A percentile compares a stretch with the other conserved stretches of the same genome.
These are phyloP conservation scores for Paraleonurus japonicus DNA, from an alignment of 257 asterid species.

Conservation along the genomic window DNA sequence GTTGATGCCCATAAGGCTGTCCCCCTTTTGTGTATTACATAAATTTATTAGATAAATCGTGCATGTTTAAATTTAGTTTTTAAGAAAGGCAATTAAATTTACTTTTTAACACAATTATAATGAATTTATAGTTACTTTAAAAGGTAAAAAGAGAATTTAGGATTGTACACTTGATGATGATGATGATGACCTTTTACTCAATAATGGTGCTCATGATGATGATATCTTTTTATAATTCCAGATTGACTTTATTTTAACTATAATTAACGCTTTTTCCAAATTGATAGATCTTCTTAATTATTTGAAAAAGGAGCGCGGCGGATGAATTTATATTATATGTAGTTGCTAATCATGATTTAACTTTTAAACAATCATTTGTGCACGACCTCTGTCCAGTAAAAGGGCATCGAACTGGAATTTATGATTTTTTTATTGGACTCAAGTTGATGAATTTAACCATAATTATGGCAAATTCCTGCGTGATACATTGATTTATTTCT, in stretches of 20 bases:
- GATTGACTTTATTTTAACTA: not conserved
- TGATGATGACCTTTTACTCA: not conserved
- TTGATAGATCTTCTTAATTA: not conserved
- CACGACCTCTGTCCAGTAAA: not conserved
- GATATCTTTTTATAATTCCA: not conserved
- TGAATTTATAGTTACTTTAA: not conserved
- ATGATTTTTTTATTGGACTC: not conserved
- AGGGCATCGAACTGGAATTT: not conserved
- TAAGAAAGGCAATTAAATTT: not conserved
- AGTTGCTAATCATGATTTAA: not conserved
- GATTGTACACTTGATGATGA: not conserved
- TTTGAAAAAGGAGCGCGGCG: not conserved
- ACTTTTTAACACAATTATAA: not conserved
- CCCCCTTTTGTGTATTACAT: not conserved
- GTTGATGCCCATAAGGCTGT: slow-evolving; percentile 11
- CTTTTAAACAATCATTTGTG: not conserved
- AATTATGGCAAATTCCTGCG: too few relatives aligned
- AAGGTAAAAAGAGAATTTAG: not conserved
- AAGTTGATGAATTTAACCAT: too few relatives aligned
- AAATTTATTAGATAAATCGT: not conserved
- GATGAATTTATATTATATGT: not conserved
- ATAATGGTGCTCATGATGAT: not conserved
- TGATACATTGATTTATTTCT: too few relatives aligned
- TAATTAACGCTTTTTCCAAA: not conserved
- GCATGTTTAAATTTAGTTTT: not conserved